Percentiles rank a stretch among this genome's conserved stretches.
These are phyloP conservation scores for Myxozyma monticola DNA, from an alignment of 805 yeast genomes.

Conservation along the genomic window DNA sequence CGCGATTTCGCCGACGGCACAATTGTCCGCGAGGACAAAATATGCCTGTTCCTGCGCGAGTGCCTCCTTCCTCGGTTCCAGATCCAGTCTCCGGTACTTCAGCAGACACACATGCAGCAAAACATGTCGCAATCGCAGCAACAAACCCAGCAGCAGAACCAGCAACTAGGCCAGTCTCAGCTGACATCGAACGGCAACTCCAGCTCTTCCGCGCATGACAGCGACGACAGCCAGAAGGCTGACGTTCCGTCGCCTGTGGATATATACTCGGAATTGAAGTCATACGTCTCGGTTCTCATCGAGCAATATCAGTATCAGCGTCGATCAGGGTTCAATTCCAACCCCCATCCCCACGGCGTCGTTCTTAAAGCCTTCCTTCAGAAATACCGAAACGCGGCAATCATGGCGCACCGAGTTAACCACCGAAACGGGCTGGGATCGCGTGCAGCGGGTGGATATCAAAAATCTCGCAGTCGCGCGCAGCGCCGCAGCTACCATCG, in stretches of 20 bases:
- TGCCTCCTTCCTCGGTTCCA: conserved; percentile 15
- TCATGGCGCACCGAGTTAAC: conserved; percentile 1
- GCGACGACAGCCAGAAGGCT: conserved; percentile 1
- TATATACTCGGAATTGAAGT: conserved; percentile 5
- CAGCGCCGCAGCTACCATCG: conserved; percentile 3
- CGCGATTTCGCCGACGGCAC: conserved; percentile 25
- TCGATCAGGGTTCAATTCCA: conserved; percentile 15
- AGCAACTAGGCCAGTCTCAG: conserved; percentile 3
- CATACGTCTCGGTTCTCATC: conserved; percentile 18
- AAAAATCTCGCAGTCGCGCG: neutral
- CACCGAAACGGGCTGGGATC: neutral
- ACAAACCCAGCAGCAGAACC: conserved; percentile 3
- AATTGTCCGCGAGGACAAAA: conserved; percentile 21
- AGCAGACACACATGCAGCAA: too few relatives aligned
- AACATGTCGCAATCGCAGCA: conserved; percentile 2
- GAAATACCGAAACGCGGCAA: conserved; percentile 12
- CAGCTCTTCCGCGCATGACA: neutral
- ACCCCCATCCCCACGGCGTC: conserved; percentile 21
- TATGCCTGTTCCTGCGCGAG: conserved; percentile 25
- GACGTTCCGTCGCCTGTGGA: conserved; percentile 10
- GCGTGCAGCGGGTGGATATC: neutral
- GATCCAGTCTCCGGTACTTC: neutral
- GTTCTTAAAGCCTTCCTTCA: conserved; percentile 16
- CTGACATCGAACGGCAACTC: conserved; percentile 2
- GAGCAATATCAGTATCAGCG: conserved; percentile 24